Base-by-base conservation (phyloP, 2,329 filamentous ascomycete genomes). In the Ophiostoma populinum region DNA sequence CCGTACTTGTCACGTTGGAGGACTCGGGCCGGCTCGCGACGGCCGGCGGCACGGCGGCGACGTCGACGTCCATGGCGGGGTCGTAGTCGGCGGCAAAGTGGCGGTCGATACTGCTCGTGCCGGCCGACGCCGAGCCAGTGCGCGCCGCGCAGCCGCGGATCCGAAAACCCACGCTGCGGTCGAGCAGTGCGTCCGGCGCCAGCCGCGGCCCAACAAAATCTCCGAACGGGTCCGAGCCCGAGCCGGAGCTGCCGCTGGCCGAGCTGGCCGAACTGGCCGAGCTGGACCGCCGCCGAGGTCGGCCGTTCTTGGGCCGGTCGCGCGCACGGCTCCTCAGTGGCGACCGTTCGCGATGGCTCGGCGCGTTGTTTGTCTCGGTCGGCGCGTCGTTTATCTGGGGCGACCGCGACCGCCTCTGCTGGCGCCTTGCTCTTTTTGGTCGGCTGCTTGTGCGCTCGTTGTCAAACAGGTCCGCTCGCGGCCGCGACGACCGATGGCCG, bases 31-130 rank as follows among this genome's bases (percentile, higher is more conserved):
- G 10, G 4, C 16, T 12, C 13, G 21, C 24, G 4, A 19, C 12
- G 13, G 11, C 4, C 7, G 12, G 16, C 3, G 17, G 19, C 3
- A 17, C 8, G 18, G n/a, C 25, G 11, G 25, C 22, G 16, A 24
- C 25, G 12, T 34, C 35, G 2, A 34, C 25, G 15, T 43, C 42
- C 5, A 17, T 9, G 2, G 39, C 11, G 7, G 43, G 43, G 16
- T 45, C 41, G 24, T 43, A 45, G 26, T 38, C 40, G 17, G 30
- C 35, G 2, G 37, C 35, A 30, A 44, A 42, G 31, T 41, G 38
- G 12, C 35, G 38, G 32, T 42, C 43, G 25, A 43, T 41, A 37
- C 37, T 36, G 38, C 31, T 40, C 7, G 34, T 20, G 2, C 16
- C 24, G 7, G 16, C 21, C 9, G 36, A 22, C 1, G 20, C 17